These are phyloP conservation scores for Hypoxylon fuscum DNA, from an alignment of 495 filamentous ascomycete species.

Conservation along the genomic window DNA sequence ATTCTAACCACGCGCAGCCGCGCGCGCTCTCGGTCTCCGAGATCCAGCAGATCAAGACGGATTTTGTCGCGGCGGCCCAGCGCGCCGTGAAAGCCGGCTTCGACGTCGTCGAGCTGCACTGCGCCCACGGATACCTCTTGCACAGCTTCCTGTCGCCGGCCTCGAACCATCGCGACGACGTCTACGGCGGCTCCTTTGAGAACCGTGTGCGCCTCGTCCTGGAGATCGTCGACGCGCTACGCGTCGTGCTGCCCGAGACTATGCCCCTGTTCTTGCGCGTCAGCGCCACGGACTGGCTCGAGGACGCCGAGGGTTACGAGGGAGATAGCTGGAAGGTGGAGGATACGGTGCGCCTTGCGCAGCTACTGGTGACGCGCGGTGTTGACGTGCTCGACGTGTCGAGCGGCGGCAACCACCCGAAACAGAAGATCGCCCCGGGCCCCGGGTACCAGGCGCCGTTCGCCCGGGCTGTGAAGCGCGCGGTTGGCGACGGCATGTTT, in stretches of 20 bases:
- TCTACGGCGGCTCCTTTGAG: conserved; percentile 66
- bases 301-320: conserved; percentile 46
- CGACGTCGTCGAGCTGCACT: conserved; percentile 65
- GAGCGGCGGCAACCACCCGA: conserved; percentile 65
- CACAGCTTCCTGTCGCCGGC: conserved; percentile 67
- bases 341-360: conserved; percentile 63
- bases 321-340: conserved; percentile 63
- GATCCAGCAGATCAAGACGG: conserved; percentile 56
- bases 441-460: conserved; percentile 70
- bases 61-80: conserved; percentile 61
- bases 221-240: conserved; percentile 57
- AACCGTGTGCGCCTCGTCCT: conserved; percentile 63
- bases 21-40: conserved; percentile 62
- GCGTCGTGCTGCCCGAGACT: conserved; percentile 58
- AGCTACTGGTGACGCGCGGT: conserved; percentile 60
- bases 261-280: conserved; percentile 72
- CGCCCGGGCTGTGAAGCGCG: conserved; percentile 65
- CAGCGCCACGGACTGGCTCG: conserved; percentile 72
- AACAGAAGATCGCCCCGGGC: conserved; percentile 63
- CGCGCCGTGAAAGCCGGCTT: conserved; percentile 63
- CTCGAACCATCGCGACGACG: conserved; percentile 66
- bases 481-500: conserved; percentile 63
- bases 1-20: conserved; percentile 49
- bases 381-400: conserved; percentile 74
- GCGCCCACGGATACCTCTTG: conserved; percentile 67